Percentiles rank a stretch among this genome's conserved stretches.
Conservation (phyloP, 2,329 filamentous ascomycete genomes). For the Penicillium freii region DNA sequence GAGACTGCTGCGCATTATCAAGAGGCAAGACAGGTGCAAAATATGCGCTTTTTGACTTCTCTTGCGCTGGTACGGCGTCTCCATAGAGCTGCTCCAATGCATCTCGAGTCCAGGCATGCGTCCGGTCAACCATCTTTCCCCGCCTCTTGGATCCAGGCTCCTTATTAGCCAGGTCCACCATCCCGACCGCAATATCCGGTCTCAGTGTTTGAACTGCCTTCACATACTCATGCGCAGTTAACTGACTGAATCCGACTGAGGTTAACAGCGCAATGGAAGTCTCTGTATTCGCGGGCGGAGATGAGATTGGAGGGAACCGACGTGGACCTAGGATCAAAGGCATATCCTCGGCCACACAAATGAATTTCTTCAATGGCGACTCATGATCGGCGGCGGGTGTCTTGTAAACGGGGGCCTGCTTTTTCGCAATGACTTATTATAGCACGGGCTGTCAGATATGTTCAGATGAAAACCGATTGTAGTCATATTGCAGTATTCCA, state of each 20-base stretch:
- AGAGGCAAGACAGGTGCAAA: slow-evolving; percentile 71
- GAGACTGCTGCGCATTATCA: slow-evolving; percentile 69
- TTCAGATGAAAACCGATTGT: background rate
- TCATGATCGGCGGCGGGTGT: slow-evolving; percentile 44
- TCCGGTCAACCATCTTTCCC: slow-evolving; percentile 80
- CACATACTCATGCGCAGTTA: slow-evolving; percentile 68
- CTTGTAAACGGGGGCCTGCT: slow-evolving; percentile 51
- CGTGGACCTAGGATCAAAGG: slow-evolving; percentile 74
- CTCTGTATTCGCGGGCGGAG: slow-evolving; percentile 67
- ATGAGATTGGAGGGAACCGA: slow-evolving; percentile 70
- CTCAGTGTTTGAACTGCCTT: slow-evolving; percentile 62
- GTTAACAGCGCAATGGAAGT: slow-evolving; percentile 75
- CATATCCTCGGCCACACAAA: slow-evolving; percentile 64
- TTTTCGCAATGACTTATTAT: slow-evolving; percentile 60
- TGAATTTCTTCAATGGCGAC: slow-evolving; percentile 72
- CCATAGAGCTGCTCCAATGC: slow-evolving; percentile 54
- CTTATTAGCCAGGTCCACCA: slow-evolving; percentile 68
- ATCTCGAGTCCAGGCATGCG: slow-evolving; percentile 74
- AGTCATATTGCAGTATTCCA: slow-evolving; percentile 1
- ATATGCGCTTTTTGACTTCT: slow-evolving; percentile 49
- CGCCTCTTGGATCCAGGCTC: slow-evolving; percentile 68
- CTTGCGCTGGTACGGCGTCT: slow-evolving; percentile 28
- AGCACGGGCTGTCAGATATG: slow-evolving; percentile 32
- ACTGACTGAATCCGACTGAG: slow-evolving; percentile 75
- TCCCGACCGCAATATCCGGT: slow-evolving; percentile 76